phyloP scores from a whole-genome alignment of 495 filamentous ascomycete species.

The Neurospora sp. region DNA sequence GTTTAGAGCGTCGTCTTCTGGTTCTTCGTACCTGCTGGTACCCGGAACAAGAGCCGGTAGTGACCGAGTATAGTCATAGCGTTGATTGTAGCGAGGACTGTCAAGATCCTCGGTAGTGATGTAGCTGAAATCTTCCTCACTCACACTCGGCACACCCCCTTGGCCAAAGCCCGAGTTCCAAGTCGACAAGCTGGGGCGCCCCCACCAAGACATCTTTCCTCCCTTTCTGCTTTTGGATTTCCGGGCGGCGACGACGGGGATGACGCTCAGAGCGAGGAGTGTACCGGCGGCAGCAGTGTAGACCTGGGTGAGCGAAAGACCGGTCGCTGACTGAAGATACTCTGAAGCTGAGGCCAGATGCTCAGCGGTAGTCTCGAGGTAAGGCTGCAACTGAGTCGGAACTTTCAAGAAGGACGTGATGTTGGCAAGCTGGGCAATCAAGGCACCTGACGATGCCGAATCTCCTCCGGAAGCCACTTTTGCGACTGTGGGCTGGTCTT shows the following conservation, averaged over 20 bases:
- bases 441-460: constrained; percentile 44
- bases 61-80: neutral
- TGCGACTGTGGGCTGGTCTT: constrained; percentile 30
- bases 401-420: constrained; percentile 29
- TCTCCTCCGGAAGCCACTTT: constrained; percentile 46
- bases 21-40: constrained; percentile 13
- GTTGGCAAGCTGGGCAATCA: constrained; percentile 31
- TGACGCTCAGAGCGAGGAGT: constrained; percentile 33
- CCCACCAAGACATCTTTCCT: constrained; percentile 53
- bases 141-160: constrained; percentile 47
- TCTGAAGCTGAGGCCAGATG: constrained; percentile 45
- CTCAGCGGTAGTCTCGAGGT: constrained; percentile 33
- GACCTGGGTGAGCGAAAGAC: constrained; percentile 34
- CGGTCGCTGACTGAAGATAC: constrained; percentile 42
- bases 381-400: constrained; percentile 36
- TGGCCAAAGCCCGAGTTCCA: constrained; percentile 42
- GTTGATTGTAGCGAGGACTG: constrained; percentile 14
- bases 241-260: constrained; percentile 42
- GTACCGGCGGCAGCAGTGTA: constrained; percentile 36
- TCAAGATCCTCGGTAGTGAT: constrained; percentile 60
- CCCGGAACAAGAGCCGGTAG: constrained; percentile 14
- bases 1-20: constrained; percentile 68
- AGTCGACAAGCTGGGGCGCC: constrained; percentile 46
- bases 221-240: constrained; percentile 10
- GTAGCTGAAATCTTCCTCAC: constrained; percentile 72